Base-by-base conservation (phyloP, 2,329 filamentous ascomycete species). In the Botryosphaeria dothidea region DNA sequence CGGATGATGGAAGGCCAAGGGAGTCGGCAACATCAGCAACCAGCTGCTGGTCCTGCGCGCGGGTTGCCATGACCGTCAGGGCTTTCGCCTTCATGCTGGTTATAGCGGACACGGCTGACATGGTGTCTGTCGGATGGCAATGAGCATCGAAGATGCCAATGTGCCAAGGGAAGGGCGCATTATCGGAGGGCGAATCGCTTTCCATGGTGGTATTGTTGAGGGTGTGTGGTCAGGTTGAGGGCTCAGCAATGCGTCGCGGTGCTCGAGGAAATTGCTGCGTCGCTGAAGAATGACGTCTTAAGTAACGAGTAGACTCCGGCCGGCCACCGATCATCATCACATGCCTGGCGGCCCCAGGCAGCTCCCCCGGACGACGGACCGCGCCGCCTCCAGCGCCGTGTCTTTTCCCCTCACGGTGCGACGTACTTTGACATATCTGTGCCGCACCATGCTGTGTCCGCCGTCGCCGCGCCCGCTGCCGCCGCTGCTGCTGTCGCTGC, bases 51-150 rank as follows among this genome's bases (percentile, higher is more conserved):
- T 95, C 92, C 73, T 93, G 85, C 0, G 83, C 83, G 63, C 91
- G 84, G 1, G 92, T 94, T 31, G 90, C 86, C 92, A 95, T 94
- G 67, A 92, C 84, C 2, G 90, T 90, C 57, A 95, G 78, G 11
- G 82, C 81, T 25, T 85, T 83, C 23, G 90, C 83, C 67, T 85
- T 86, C 90, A 94, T 93, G 11, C 70, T 70, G 11, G 85, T 79
- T 45, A 94, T 88, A 13, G 74, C 76, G 11, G 81, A 69, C 56
- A 91, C 77, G 19, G 83, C 86, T 46, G 83, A 78, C 85, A 92
- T 88, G 21, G 88, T 92, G 75, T 94, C 91, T 29, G 91, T 94
- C 3, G 91, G 91, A 74, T 95, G 92, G 76, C 92, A 94, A 80
- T 95, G 92, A 23, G 92, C 90, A 74, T 95, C 92, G 73, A 84